phyloP scores from a whole-genome alignment of 345 rosid species.

The Cardamine occulta region DNA sequence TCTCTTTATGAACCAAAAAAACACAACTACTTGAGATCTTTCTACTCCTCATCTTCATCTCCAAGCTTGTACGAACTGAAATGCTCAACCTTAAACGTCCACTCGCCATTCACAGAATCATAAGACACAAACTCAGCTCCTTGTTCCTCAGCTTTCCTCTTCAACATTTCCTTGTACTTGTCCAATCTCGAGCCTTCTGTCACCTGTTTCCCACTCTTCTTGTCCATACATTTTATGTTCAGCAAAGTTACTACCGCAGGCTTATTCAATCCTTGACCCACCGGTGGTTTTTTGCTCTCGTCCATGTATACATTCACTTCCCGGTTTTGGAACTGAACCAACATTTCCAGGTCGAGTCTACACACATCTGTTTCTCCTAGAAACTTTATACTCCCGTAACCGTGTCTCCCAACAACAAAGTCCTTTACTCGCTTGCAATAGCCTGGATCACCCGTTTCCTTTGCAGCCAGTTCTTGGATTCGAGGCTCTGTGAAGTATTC shows the following conservation, averaged over 20 bases:
- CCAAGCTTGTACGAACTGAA: conserved; percentile 71
- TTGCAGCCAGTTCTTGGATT: conserved; percentile 90
- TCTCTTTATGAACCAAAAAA: neutral
- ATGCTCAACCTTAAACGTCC: conserved; percentile 88
- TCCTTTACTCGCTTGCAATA: conserved; percentile 73
- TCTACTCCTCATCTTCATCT: conserved; percentile 53
- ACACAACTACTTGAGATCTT: neutral
- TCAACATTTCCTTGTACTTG: conserved; percentile 82
- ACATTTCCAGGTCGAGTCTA: conserved; percentile 73
- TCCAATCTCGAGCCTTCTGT: conserved; percentile 72
- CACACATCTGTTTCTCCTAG: conserved; percentile 88
- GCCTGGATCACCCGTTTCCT: conserved; percentile 81
- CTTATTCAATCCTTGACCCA: conserved; percentile 92
- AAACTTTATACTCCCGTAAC: conserved; percentile 87
- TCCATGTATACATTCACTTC: conserved; percentile 98
- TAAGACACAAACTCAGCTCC: conserved; percentile 87
- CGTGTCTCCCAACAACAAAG: conserved; percentile 86
- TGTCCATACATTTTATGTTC: conserved; percentile 88
- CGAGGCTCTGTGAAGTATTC: conserved; percentile 95
- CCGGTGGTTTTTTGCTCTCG: conserved; percentile 84
- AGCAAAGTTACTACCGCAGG: conserved; percentile 95
- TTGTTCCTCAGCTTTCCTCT: conserved; percentile 85
- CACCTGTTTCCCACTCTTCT: conserved; percentile 66
- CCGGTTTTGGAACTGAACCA: conserved; percentile 81
- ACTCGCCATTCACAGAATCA: conserved; percentile 78